Conservation (phyloP, 495 filamentous ascomycete genomes). For the Penicillium tannophilum region DNA sequence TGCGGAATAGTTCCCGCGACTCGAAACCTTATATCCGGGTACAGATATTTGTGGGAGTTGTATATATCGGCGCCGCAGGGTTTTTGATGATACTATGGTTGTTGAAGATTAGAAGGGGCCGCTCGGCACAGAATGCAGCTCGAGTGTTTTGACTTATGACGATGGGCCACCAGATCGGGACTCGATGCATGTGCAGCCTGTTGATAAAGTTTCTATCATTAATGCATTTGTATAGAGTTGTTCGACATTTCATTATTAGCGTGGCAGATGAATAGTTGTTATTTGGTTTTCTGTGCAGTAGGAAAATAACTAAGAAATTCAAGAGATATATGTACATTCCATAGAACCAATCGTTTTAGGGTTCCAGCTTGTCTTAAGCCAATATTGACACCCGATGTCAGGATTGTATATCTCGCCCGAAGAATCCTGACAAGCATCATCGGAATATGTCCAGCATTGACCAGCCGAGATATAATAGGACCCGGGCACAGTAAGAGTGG, state of each 20-base stretch:
- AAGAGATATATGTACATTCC: neutral
- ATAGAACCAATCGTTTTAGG: conserved; percentile 1
- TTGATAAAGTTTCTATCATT: too few species aligned
- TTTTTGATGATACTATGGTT: neutral
- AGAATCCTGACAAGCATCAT: neutral
- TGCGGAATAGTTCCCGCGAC: conserved; percentile 26
- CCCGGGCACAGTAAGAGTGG: neutral
- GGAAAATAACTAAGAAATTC: too few species aligned
- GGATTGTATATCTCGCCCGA: neutral
- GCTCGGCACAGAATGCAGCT: neutral
- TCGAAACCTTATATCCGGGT: neutral
- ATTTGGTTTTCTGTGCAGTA: too few species aligned
- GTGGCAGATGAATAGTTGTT: too few species aligned
- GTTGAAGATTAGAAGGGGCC: neutral
- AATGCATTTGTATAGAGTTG: neutral
- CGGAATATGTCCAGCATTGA: neutral
- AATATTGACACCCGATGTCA: neutral
- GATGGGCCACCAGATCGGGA: too few species aligned
- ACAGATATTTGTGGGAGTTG: conserved; percentile 2
- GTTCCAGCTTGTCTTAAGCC: neutral
- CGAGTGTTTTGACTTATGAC: neutral
- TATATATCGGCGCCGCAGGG: conserved; percentile 1
- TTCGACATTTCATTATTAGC: neutral
- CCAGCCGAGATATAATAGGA: neutral
- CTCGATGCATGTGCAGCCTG: too few species aligned